Percentiles rank a stretch among this genome's conserved stretches.
Conservation (phyloP, 164 flowering plant genomes). For the Annona cherimola region DNA sequence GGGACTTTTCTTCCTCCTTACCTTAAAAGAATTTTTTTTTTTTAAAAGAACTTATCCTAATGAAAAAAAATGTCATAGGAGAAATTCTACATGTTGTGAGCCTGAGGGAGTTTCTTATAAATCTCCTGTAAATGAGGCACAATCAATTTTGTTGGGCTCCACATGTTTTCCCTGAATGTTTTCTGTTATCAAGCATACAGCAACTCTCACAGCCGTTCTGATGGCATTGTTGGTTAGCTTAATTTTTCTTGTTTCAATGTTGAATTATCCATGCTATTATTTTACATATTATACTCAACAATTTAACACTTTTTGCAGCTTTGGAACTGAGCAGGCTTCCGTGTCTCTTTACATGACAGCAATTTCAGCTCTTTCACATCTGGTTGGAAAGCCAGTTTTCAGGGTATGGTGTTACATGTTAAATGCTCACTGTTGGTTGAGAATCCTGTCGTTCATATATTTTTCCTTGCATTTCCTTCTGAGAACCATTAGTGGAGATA, state of each 20-base stretch:
- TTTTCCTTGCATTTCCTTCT: neutral
- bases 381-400: slow-evolving; percentile 61
- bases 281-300: neutral
- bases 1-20: no score
- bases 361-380: slow-evolving; percentile 57
- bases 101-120: no score
- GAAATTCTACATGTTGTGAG: no score
- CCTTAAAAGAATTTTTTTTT: no score
- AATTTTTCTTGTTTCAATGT: neutral
- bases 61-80: no score
- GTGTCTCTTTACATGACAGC: slow-evolving; percentile 85
- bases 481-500: no score
- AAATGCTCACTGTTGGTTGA: slow-evolving; percentile 2
- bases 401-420: slow-evolving; percentile 38
- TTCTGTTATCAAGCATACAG: neutral
- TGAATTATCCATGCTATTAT: neutral
- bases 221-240: neutral
- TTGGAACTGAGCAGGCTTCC: slow-evolving; percentile 69
- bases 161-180: no score
- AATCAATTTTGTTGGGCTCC: no score
- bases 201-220: neutral
- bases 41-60: no score
- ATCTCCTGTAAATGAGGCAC: no score
- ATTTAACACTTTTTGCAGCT: slow-evolving; percentile 42
- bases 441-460: neutral